Evolutionary conservation across 2,329 filamentous ascomycete species (phyloP), one percentile per base, ranked within the genome.

Genomic region (Metarhizium anisopliae): DNA sequence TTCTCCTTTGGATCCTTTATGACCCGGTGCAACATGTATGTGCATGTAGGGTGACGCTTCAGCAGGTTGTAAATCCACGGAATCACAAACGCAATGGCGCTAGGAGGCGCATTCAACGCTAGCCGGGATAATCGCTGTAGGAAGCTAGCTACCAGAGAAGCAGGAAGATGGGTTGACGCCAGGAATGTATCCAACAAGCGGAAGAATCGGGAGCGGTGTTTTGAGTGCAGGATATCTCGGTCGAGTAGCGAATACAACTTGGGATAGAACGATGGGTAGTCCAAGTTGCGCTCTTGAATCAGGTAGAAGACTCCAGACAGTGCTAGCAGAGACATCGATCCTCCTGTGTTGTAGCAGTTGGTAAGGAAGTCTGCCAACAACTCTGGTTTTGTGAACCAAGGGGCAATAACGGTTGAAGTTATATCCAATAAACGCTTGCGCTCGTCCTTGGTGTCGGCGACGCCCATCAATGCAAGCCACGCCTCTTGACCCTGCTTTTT

Each of bases 21-120:
- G 57, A 83, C 84, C 55, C 94, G 85, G 70, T 99, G 95, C 62
- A 99, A 83, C 91, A 99, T 95, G 66, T 96, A 97, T 0, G 93
- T 95, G 67, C 90, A 95, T 1, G 86, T 84, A 1, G 93, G 93
- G 68, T 99, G 94, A 61, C 82, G 82, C 71, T 90, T 94, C 68
- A 99, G 80, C 62, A 96, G 80, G 72, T 99, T 99, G 77, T 99
- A 99, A 53, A 93, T 85, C 85, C 90, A 96, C 0, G 94, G 95
- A 10, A 97, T 79, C 50, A 96, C 85, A 54, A 85, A 86, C 16
- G 97, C 92, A 54, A 97, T 87, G 35, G 90, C 92, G 38, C 89
- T 85, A 2, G 95, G 94, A 2, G 95, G 93, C 0, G 90, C 92
- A 65, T 89, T 85, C n/a, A 99, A 79, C 16, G 89, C 83, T 42